Base-by-base conservation (phyloP, 2,329 filamentous ascomycete genomes). In the Colletotrichum theobromicola region DNA sequence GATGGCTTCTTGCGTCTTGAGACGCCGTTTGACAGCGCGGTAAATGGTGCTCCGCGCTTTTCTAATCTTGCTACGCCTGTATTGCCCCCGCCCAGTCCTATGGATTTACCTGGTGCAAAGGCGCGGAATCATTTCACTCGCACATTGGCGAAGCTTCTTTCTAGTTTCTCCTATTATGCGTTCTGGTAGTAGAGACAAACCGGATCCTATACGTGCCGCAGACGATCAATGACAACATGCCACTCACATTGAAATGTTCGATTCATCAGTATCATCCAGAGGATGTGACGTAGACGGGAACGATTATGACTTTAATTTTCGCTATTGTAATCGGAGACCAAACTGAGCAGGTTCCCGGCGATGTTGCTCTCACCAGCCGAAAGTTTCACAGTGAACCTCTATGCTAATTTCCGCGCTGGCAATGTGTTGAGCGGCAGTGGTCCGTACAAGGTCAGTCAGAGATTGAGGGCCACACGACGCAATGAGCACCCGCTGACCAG, bases 371-470 rank as follows among this genome's bases (percentile, higher is more conserved):
- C 18, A 55, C 30, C 32, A 58, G 15, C 50, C 46, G 26, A 71
- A 71, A 12, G 24, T 65, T 24, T 67, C 69, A n/a, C 50, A 71
- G 24, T 71, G 69, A 34, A 67, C n/a, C 9, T 71, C 53, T 34
- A 71, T 71, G 16, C 63, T 66, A 18, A 53, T 46, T 13, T 28
- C 60, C 18, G 34, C 37, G 26, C 34, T 37, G 37, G 62, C 28
- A 13, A 50, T 66, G 4, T 65, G 50, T 24, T 35, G 35, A 13
- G 18, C 63, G 8, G 28, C 69, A 21, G 62, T 24, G 34, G 30
- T 67, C 24, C 50, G 30, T 42, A 71, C 62, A 18, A 57, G 28
- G 35, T 71, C 62, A 15, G 50, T 67, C 8, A 71, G 28, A 10
- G 62, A 60, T 58, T 60, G 28, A n/a, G 69, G 69, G 10, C 69